phyloP scores from a whole-genome alignment of 495 filamentous ascomycete genomes.

The Xylaria telfairii region DNA sequence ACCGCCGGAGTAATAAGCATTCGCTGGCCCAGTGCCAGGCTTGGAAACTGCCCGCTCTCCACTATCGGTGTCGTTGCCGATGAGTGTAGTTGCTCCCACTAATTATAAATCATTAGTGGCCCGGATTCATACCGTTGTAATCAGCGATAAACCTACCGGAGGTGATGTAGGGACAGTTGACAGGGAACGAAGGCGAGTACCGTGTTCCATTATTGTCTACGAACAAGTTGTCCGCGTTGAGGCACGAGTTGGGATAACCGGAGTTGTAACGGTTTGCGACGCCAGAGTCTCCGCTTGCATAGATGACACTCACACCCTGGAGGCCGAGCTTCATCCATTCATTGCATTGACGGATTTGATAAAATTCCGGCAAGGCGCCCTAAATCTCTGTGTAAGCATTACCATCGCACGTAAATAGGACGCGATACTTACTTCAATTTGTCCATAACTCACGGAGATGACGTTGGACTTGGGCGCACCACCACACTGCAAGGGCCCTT shows the following conservation, averaged over 20 bases:
- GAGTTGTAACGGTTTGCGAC: constrained; percentile 67
- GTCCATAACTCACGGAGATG: constrained; percentile 65
- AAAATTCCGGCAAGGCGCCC: constrained; percentile 45
- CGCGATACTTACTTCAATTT: constrained; percentile 47
- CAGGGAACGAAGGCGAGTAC: constrained; percentile 75
- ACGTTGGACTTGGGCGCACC: constrained; percentile 64
- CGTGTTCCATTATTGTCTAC: constrained; percentile 23
- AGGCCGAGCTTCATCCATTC: constrained; percentile 69
- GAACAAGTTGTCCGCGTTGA: constrained; percentile 40
- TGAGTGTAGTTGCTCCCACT: constrained; percentile 28
- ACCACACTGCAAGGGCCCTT: constrained; percentile 49
- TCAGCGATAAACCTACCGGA: constrained; percentile 68
- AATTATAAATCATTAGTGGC: constrained; percentile 31
- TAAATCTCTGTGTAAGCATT: neutral
- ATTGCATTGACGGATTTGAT: constrained; percentile 61
- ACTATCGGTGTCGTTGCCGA: constrained; percentile 43
- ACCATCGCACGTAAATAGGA: neutral
- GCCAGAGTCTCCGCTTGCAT: constrained; percentile 74
- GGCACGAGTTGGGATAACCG: constrained; percentile 59
- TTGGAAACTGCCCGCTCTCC: constrained; percentile 42
- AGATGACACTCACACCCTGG: constrained; percentile 74
- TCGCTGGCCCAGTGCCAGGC: constrained; percentile 50
- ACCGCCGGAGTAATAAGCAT: constrained; percentile 64
- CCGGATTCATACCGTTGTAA: constrained; percentile 48
- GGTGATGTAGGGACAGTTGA: constrained; percentile 75